Conservation (phyloP, 1,139 yeast species). For the Pneumocystis jirovecii region DNA sequence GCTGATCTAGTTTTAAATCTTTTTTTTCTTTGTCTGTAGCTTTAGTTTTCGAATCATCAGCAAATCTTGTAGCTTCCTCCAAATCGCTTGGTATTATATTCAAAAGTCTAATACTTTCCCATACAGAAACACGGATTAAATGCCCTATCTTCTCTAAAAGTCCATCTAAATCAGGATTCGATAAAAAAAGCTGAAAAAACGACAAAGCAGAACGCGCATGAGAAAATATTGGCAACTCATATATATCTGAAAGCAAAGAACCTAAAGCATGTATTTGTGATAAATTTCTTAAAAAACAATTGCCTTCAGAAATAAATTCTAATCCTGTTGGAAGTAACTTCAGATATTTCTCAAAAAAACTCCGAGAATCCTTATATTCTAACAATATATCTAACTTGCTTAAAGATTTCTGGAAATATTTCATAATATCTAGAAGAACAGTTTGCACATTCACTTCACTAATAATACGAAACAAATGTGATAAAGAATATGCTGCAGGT, state of each 20-base stretch:
- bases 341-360: slow-evolving; percentile 10
- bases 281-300: slow-evolving; percentile 13
- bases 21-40: slow-evolving; percentile 17
- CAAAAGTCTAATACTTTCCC: slow-evolving; percentile 15
- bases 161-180: slow-evolving; percentile 7
- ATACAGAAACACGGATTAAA: slow-evolving; percentile 14
- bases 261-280: slow-evolving; percentile 13
- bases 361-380: slow-evolving; percentile 5
- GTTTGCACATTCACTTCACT: slow-evolving; percentile 11
- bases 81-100: slow-evolving; percentile 13
- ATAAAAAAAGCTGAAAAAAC: slow-evolving; percentile 14
- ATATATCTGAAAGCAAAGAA: slow-evolving; percentile 14
- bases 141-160: slow-evolving; percentile 12
- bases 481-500: slow-evolving; percentile 20
- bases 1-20: slow-evolving; percentile 18
- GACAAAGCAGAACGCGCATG: slow-evolving; percentile 12
- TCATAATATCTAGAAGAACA: slow-evolving; percentile 9
- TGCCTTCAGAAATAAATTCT: neutral
- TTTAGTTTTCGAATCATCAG: slow-evolving; percentile 13
- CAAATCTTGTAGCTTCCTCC: slow-evolving; percentile 15
- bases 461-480: slow-evolving; percentile 14
- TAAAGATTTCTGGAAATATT: slow-evolving; percentile 6
- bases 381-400: neutral
- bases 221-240: slow-evolving; percentile 12
- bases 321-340: neutral